Base-by-base conservation (phyloP, 768 basidiomycete species). In the Astraeus odoratus region DNA sequence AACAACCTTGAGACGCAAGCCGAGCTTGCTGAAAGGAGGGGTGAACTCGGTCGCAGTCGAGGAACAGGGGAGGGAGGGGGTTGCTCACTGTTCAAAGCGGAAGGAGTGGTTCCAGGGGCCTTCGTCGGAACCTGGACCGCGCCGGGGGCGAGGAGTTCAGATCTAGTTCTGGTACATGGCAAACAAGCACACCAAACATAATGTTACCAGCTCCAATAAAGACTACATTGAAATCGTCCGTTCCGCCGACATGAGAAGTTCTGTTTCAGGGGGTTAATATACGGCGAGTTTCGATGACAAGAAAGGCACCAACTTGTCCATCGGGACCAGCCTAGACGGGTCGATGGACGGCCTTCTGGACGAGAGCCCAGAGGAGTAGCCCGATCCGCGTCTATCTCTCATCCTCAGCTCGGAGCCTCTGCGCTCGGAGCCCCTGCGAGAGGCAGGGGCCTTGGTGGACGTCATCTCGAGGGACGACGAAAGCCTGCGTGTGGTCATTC, bases 151-250 rank as follows among this genome's bases (percentile, higher is more conserved):
- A 15, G 43, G 23, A 27, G 46, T 33, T 24, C 18, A 35, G 39
- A 25, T 16, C 25, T 16, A 24, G 35, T n/a, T 12, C 10, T 20
- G 25, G 22, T 46, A 41, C 33, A 34, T 47, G 44, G 27, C 34
- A 42, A 30, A n/a, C 24, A 27, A 27, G 47, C 68, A 45, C 43
- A 80, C 93, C 94, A 61, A 98, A 98, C 92, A 96, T 96, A 70
- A 97, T 94, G 69, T 96, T 95, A 13, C 93, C 94, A 22, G 94
- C 94, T 41, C 94, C 94, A 54, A 98, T 73, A 66, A 95, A 93
- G 62, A 95, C 80, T 43, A 98, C 83, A 63, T 96, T 95, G 75
- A 96, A 96, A 58, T 83, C 74, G 53, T 85, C 78, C 39, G 78
- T 66, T 13, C 81, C 83, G 43, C 71, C 71, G 43, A 80, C 59